Base-by-base conservation (phyloP, 257 asterid species). In the Nicotiana benthamiana region DNA sequence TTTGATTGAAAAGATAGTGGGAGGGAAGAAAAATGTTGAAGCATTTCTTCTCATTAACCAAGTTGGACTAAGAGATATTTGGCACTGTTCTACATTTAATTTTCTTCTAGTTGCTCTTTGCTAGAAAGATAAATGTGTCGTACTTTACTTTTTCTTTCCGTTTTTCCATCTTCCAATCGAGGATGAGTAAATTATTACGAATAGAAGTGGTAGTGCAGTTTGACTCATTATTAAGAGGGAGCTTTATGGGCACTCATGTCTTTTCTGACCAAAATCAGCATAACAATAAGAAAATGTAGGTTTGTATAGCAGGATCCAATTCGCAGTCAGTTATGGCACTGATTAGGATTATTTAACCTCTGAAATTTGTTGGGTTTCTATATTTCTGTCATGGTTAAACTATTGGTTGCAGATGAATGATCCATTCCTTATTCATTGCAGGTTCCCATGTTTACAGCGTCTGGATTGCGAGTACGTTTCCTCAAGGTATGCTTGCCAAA, bases 391-490 rank as follows among this genome's bases (percentile, higher is more conserved):
- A 48, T 46, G 43, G 52, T 63, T 24, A 18, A 64, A 18, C n/a
- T 30, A n/a, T 81, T 27, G 32, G 22, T 30, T 75, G 46, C 22
- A 30, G 62, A 51, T 28, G 61, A 27, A 79, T 63, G 64, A 79
- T 77, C 46, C 24, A 79, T 18, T 77, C 13, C 75, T 27, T 79
- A 48, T 83, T 32, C 48, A 28, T 79, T 83, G 83, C 96, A 96
- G 99, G 98, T 96, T 86, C 99, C 99, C 62, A 96, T 96, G 99
- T 96, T 96, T 62, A 94, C 97, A 10, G 98, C 99, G 62, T 96
- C 99, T 79, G 99, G 99, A 66, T 81, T 96, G 86, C 97, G 99
- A 74, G 99, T 94, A 77, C 98, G 99, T 75, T 96, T 96, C 87
- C 93, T 96, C 40, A 96, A 94, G 98, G 99, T 95, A 88, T 75